Percentiles rank a stretch among this genome's conserved stretches.
These are phyloP conservation scores for Starmerella apicola DNA, from an alignment of 805 yeast genomes.

Conservation along the genomic window DNA sequence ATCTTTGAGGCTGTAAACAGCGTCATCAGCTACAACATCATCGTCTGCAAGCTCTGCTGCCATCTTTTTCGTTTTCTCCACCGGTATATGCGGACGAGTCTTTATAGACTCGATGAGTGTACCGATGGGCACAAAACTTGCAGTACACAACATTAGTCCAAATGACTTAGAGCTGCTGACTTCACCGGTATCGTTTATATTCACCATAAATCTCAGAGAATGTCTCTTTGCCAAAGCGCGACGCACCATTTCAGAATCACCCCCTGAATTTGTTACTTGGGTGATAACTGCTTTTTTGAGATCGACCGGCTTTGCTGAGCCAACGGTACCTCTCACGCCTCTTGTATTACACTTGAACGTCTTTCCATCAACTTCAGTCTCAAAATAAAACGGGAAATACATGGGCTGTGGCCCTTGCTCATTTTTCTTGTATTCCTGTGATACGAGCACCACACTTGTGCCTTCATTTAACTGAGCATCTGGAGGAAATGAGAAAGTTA, in stretches of 20 bases:
- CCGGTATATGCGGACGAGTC: slow-evolving; percentile 40
- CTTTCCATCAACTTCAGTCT: slow-evolving; percentile 46
- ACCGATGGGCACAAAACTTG: slow-evolving; percentile 35
- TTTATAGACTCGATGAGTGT: slow-evolving; percentile 33
- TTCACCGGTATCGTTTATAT: slow-evolving; percentile 43
- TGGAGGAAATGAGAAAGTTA: slow-evolving; percentile 33
- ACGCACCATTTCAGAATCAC: neutral
- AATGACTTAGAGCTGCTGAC: slow-evolving; percentile 29
- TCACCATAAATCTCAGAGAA: slow-evolving; percentile 6
- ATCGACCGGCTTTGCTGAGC: slow-evolving; percentile 75
- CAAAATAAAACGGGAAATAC: slow-evolving; percentile 62
- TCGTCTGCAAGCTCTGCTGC: slow-evolving; percentile 43
- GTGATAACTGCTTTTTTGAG: slow-evolving; percentile 40
- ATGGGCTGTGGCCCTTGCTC: slow-evolving; percentile 24
- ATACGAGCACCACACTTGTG: slow-evolving; percentile 38
- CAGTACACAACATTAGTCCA: slow-evolving; percentile 46
- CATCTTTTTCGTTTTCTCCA: slow-evolving; percentile 37
- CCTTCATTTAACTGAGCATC: slow-evolving; percentile 33
- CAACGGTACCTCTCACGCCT: slow-evolving; percentile 65
- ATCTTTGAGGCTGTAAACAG: slow-evolving; percentile 57
- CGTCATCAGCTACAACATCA: slow-evolving; percentile 54
- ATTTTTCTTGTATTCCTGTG: slow-evolving; percentile 29
- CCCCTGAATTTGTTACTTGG: no score
- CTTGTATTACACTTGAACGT: slow-evolving; percentile 43
- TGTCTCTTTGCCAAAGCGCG: neutral